phyloP scores from a whole-genome alignment of 805 yeast species.

The Allodekkera sacchari region DNA sequence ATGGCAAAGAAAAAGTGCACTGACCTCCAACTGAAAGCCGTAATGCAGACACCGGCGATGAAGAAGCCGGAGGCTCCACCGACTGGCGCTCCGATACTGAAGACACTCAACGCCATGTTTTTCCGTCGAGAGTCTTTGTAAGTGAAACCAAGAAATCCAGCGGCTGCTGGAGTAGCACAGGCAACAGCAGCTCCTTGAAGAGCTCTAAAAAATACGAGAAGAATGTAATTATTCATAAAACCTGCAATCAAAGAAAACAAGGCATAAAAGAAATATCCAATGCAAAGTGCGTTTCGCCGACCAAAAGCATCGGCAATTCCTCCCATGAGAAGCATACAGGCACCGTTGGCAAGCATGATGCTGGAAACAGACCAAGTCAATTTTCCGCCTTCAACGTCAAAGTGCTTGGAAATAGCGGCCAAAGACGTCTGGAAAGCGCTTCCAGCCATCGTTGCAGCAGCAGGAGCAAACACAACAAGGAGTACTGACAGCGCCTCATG shows the following conservation, averaged over 20 bases:
- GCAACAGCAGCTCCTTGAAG: slow-evolving; percentile 36
- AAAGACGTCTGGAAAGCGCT: slow-evolving; percentile 31
- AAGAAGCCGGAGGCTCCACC: slow-evolving; percentile 37
- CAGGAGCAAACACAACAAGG: slow-evolving; percentile 31
- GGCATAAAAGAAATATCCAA: slow-evolving; percentile 26
- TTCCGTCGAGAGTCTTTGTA: slow-evolving; percentile 32
- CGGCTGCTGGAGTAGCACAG: slow-evolving; percentile 39
- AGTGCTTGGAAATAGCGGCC: slow-evolving; percentile 26
- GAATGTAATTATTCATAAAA: slow-evolving; percentile 28
- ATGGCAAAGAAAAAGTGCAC: slow-evolving; percentile 34
- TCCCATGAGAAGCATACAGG: slow-evolving; percentile 35
- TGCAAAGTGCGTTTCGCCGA: slow-evolving; percentile 30
- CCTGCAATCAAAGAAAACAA: slow-evolving; percentile 28
- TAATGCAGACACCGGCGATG: slow-evolving; percentile 35
- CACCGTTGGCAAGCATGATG: slow-evolving; percentile 34
- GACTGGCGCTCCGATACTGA: slow-evolving; percentile 39
- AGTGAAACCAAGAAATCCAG: slow-evolving; percentile 35
- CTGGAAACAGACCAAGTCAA: slow-evolving; percentile 37
- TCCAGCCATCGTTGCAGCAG: slow-evolving; percentile 30
- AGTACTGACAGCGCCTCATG: slow-evolving; percentile 28
- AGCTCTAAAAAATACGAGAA: slow-evolving; percentile 34
- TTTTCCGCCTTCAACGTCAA: slow-evolving; percentile 30
- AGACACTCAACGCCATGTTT: slow-evolving; percentile 34
- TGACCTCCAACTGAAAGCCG: slow-evolving; percentile 33
- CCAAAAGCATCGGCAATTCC: slow-evolving; percentile 41